Percentiles rank a stretch among this genome's conserved stretches.
Evolutionary conservation across 2,329 filamentous ascomycete species (phyloP).

Genomic region (Venturia nashicola): DNA sequence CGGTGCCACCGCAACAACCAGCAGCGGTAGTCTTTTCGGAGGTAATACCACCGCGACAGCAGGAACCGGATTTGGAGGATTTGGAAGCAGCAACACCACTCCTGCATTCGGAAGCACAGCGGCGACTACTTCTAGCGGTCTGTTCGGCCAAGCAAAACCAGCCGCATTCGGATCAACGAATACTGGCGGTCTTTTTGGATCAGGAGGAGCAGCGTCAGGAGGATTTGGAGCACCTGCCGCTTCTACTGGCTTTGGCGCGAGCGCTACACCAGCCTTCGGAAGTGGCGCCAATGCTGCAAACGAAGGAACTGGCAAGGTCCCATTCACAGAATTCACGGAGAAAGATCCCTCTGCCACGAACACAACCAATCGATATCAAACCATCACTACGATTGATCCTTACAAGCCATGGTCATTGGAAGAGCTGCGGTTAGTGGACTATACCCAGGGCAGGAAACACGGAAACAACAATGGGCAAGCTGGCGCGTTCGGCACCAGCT

Average conservation of each 20-base stretch:
- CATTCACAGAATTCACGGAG: slow-evolving; percentile 58
- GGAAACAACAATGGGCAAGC: slow-evolving; percentile 71
- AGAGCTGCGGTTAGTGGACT: slow-evolving; percentile 58
- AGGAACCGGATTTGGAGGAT: slow-evolving; percentile 18
- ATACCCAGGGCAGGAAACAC: slow-evolving; percentile 70
- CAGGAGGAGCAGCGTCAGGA: slow-evolving; percentile 22
- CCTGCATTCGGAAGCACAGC: slow-evolving; percentile 23
- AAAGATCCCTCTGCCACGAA: slow-evolving; percentile 51
- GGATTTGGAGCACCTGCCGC: slow-evolving; percentile 11
- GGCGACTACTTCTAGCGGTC: slow-evolving; percentile 22
- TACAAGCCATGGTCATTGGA: slow-evolving; percentile 89
- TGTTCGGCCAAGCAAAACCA: slow-evolving; percentile 36
- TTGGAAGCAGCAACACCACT: slow-evolving; percentile 8
- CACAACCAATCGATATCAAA: slow-evolving; percentile 59
- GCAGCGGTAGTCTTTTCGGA: slow-evolving; percentile 18
- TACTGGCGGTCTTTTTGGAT: slow-evolving; percentile 21
- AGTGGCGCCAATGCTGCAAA: slow-evolving; percentile 27
- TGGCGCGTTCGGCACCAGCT: slow-evolving; percentile 67
- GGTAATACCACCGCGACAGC: slow-evolving; percentile 13
- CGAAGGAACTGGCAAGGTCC: slow-evolving; percentile 51
- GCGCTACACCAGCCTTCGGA: slow-evolving; percentile 29
- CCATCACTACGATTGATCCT: slow-evolving; percentile 62
- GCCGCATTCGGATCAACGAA: slow-evolving; percentile 40
- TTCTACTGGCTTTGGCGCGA: slow-evolving; percentile 28
- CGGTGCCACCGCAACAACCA: slow-evolving; percentile 10